phyloP scores from a whole-genome alignment of 768 basidiomycete genomes.

The Mycena maculata region DNA sequence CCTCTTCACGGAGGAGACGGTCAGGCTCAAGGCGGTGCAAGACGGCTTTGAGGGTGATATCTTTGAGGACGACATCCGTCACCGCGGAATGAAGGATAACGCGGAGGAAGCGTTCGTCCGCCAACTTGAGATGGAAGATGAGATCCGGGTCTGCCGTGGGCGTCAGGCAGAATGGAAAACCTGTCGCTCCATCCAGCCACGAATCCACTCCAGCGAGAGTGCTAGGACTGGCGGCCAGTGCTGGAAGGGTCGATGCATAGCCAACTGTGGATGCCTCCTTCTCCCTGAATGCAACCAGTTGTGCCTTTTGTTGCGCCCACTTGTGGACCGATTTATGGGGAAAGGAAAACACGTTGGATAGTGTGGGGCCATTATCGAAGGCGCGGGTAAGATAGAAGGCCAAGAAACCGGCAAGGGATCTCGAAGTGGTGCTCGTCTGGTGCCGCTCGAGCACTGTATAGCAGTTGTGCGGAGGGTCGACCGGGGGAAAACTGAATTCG shows the following conservation, averaged over 20 bases:
- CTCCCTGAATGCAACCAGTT: background rate
- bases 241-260: background rate
- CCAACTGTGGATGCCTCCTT: background rate
- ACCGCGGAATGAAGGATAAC: background rate
- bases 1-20: background rate
- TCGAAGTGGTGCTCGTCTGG: background rate
- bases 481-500: background rate
- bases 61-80: background rate
- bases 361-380: background rate
- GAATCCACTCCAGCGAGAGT: background rate
- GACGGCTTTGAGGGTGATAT: background rate
- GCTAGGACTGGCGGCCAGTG: background rate
- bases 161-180: constrained; percentile 1
- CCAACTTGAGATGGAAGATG: constrained; percentile 11
- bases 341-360: constrained; percentile 4
- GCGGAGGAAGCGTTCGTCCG: background rate
- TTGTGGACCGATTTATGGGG: background rate
- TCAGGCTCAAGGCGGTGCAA: background rate
- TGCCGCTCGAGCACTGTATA: background rate
- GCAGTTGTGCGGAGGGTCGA: background rate
- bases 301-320: constrained; percentile 3
- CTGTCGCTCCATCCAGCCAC: background rate
- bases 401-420: background rate
- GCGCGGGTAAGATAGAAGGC: constrained; percentile 5
- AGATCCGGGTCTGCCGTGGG: constrained; percentile 4